Base-by-base conservation (phyloP, 1,139 yeast genomes). In the Yamadazyma diddensiae region DNA sequence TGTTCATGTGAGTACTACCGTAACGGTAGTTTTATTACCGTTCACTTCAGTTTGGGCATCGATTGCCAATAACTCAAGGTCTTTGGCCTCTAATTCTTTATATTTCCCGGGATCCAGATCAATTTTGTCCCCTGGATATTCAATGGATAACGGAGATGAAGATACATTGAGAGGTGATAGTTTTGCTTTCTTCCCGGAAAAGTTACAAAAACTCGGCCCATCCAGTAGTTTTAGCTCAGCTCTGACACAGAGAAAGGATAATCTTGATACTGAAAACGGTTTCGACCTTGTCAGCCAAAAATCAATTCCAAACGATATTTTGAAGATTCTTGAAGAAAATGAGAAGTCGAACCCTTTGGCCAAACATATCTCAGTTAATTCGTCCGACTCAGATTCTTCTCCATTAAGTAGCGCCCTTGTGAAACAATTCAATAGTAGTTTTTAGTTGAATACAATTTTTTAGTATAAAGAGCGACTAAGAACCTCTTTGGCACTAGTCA, bases 11-110 rank as follows among this genome's bases (percentile, higher is more conserved):
- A 54, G 63, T 31, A 38, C 55, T 13, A 44, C 65, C 12, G 36
- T 67, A 4, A 57, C 62, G 10, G 82, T 82, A 0, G 52, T 85
- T 21, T 82, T 88, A 6, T 63, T 88, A 34, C 97, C 97, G 1
- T 59, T 88, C 31, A 79, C 95, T 0, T 79, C 95, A 0, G 73
- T 87, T 70, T 88, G 97, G 97, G 95, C 96, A 1, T 58, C 73
- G 3, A 57, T 79, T n/a, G 70, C 78, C 2, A 77, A 76, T 43
- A 70, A 70, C 33, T 35, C 49, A 15, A 36, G 47, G 26, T 26
- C 18, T 15, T 28, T 42, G 9, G 12, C 37, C 11, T 17, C 34
- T 24, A 31, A 40, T 14, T 41, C 43, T 3, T 16, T 34, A n/a
- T 29, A 29, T 21, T 37, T 42, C 26, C 30, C 46, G 2, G 23